These are phyloP conservation scores for Geranium rotundifolium DNA, from an alignment of 345 rosid genomes.

Conservation along the genomic window DNA sequence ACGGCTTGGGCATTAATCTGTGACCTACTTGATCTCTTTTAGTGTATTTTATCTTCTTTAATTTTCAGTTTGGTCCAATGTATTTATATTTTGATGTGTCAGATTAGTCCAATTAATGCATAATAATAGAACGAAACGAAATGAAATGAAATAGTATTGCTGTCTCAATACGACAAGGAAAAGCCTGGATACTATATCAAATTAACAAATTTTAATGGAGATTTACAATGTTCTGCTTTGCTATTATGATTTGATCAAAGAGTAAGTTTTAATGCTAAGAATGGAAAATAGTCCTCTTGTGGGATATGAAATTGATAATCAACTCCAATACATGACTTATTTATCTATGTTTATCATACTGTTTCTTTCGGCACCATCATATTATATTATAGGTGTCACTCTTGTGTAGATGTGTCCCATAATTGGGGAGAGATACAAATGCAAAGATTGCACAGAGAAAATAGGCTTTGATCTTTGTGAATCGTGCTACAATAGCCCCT, in stretches of 20 bases:
- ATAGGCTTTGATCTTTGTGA: conserved; percentile 42
- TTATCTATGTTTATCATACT: not conserved
- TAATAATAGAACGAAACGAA: not conserved
- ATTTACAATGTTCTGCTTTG: no score
- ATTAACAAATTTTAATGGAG: not conserved
- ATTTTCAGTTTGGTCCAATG: no score
- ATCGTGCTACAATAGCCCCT: conserved; percentile 25
- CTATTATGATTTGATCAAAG: not conserved
- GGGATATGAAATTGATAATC: not conserved
- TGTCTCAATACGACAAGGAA: not conserved
- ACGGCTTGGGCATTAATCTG: not conserved
- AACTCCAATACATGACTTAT: not conserved
- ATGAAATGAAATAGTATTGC: not conserved
- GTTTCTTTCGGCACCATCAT: not conserved
- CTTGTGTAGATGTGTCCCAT: conserved; percentile 28
- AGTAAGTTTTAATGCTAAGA: not conserved
- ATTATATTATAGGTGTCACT: not conserved
- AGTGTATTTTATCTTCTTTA: no score
- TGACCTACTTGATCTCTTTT: not conserved
- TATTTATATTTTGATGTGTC: no score
- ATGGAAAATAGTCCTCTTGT: not conserved
- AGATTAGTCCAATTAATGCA: no score
- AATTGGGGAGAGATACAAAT: conserved; percentile 33
- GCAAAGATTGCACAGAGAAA: conserved; percentile 32
- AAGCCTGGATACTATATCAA: not conserved